These are phyloP conservation scores for Bremia lactucae DNA, from an alignment of 352 stramenopile species.

Conservation along the genomic window DNA sequence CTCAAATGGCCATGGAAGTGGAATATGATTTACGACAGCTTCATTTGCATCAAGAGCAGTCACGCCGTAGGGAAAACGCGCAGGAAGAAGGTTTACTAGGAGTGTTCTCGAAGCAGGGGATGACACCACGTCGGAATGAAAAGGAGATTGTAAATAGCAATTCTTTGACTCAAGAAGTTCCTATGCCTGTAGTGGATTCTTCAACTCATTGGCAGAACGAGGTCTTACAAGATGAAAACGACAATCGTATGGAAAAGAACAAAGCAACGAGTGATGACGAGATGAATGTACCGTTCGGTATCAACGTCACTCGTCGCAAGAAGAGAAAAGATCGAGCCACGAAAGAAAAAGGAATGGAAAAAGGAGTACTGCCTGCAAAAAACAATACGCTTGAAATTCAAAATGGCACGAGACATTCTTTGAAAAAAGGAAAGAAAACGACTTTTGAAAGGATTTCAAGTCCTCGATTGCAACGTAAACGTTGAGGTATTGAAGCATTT, in stretches of 20 bases:
- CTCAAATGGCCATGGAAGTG: conserved; percentile 91
- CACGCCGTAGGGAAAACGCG: too few relatives aligned
- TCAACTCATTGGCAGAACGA: conserved; percentile 10
- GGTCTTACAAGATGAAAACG: conserved; percentile 48
- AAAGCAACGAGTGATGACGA: conserved; percentile 25
- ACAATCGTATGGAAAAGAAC: conserved; percentile 55
- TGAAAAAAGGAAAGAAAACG: conserved; percentile 14
- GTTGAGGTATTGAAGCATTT: too few relatives aligned
- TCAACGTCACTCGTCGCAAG: conserved; percentile 12
- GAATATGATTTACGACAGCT: conserved; percentile 90
- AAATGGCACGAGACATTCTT: conserved; percentile 30
- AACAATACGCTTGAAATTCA: conserved; percentile 30
- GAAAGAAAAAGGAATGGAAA: conserved; percentile 15
- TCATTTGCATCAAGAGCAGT: conserved; percentile 45
- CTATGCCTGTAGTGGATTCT: conserved; percentile 29
- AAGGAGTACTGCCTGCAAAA: too few relatives aligned
- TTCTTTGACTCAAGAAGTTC: too few relatives aligned
- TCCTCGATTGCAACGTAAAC: conserved; percentile 30
- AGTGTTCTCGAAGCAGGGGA: too few relatives aligned
- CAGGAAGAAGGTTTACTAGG: too few relatives aligned
- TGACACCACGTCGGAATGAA: too few relatives aligned
- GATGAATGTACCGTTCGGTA: conserved; percentile 8
- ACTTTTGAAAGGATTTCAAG: conserved; percentile 9
- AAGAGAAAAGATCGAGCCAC: conserved; percentile 16
- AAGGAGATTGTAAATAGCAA: too few relatives aligned